These are phyloP conservation scores for Brassica carinata DNA, from an alignment of 345 rosid species.

Conservation along the genomic window DNA sequence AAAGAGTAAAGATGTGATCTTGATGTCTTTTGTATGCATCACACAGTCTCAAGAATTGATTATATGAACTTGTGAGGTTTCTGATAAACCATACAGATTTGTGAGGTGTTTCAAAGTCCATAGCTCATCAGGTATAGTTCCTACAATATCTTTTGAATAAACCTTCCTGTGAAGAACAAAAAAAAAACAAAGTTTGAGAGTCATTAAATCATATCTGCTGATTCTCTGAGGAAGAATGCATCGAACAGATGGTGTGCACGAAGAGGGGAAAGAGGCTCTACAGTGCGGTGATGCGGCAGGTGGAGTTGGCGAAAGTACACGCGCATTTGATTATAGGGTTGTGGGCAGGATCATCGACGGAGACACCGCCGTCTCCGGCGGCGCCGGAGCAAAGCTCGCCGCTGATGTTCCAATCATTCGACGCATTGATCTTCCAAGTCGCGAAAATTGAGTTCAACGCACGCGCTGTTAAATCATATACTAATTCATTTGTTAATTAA, in stretches of 20 bases:
- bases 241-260: slow-evolving; percentile 27
- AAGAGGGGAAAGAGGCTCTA: not conserved
- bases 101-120: slow-evolving; percentile 40
- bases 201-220: not conserved
- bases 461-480: slow-evolving; percentile 19
- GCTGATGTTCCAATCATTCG: slow-evolving; percentile 50
- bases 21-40: not conserved
- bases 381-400: slow-evolving; percentile 63
- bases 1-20: not conserved
- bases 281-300: slow-evolving; percentile 42
- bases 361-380: slow-evolving; percentile 31
- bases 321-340: slow-evolving; percentile 60
- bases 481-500: no score
- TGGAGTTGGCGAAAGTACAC: slow-evolving; percentile 41
- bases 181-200: not conserved
- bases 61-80: not conserved
- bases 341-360: not conserved
- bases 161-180: slow-evolving; percentile 40
- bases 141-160: slow-evolving; percentile 17
- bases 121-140: slow-evolving; percentile 38
- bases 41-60: not conserved
- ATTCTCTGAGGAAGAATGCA: not conserved
- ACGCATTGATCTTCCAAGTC: slow-evolving; percentile 14
- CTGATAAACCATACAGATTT: slow-evolving; percentile 30
- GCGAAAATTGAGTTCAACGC: slow-evolving; percentile 34